Evolutionary conservation across 345 rosid species (phyloP), one percentile per base, ranked within the genome.

Genomic region (Moricandia moricandioides): DNA sequence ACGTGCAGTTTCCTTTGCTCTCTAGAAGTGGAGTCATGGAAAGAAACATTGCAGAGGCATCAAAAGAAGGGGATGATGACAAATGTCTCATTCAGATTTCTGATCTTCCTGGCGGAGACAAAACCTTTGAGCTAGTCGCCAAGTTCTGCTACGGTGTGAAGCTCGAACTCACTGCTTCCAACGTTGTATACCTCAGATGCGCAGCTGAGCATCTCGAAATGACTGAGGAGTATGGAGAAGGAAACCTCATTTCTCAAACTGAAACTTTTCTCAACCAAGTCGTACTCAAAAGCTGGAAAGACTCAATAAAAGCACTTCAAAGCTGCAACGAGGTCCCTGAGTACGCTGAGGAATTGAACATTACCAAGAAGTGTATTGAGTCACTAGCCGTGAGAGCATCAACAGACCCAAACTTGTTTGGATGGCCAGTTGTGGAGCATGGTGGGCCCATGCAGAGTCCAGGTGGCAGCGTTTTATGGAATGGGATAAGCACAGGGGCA

Each of bases 81-180:
- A 88, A 88, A 79, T 88, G 94, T 55, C 51, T 80, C 66, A 83
- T 90, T 62, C 64, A 71, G 39, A 86, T 87, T n/a, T 82, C 89
- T 10, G 85, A 84, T 37, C 79, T 92, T 79, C 98, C 99, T 33
- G 97, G 97, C 2, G 91, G 94, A 39, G 88, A 92, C 74, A 95
- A 91, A 76, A 95, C 96, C 18, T 95, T 95, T 79, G 99, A 95
- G 76, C 96, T 90, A 57, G 82, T 95, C 45, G 97, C 96, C 55
- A 95, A 92, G 82, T 95, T 95, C 83, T 95, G 98, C 81, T 95
- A 95, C 6, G 98, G 98, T n/a, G 96, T 95, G 78, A 95, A 92
- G 77, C 96, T 95, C 12, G 98, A 95, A 64, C 89, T 92, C 69
- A 92, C 98, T 62, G 85, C 98, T 49, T 85, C 94, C 21, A 95